These are phyloP conservation scores for Elsinoe fawcettii DNA, from an alignment of 2,329 filamentous ascomycete genomes.

Conservation along the genomic window DNA sequence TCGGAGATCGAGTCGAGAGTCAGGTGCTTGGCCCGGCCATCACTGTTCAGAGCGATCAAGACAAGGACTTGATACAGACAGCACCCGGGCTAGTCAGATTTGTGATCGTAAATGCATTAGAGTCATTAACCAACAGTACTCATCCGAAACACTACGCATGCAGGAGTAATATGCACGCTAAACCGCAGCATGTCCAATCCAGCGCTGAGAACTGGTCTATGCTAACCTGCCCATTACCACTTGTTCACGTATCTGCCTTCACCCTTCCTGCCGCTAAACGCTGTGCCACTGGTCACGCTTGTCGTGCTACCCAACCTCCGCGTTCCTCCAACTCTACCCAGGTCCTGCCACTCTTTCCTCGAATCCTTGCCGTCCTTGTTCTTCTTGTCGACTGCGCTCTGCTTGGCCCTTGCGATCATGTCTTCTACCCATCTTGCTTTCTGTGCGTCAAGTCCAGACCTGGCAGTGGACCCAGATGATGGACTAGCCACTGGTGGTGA, in stretches of 20 bases:
- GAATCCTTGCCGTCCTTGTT: slow-evolving; percentile 28
- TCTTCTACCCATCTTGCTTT: slow-evolving; percentile 74
- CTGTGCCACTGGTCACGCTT: slow-evolving; percentile 30
- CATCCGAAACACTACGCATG: not conserved
- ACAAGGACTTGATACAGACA: not conserved
- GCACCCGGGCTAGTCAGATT: too few species aligned
- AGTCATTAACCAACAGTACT: not conserved
- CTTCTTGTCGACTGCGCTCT: slow-evolving; percentile 48
- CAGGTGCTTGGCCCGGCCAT: not conserved
- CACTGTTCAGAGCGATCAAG: not conserved
- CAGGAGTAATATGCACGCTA: not conserved
- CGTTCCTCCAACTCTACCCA: slow-evolving; percentile 65
- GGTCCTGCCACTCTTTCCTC: slow-evolving; percentile 52
- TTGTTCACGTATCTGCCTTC: slow-evolving; percentile 3
- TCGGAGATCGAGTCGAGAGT: too few species aligned
- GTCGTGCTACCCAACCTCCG: slow-evolving; percentile 51
- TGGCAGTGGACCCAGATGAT: slow-evolving; percentile 21
- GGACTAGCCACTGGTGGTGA: slow-evolving; percentile 5
- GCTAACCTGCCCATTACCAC: not conserved
- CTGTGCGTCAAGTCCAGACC: slow-evolving; percentile 58
- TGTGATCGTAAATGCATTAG: not conserved
- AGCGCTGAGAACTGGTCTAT: not conserved
- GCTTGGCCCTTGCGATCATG: slow-evolving; percentile 70
- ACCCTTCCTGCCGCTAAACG: not conserved
- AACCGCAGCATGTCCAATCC: not conserved